Percentiles rank a stretch among this genome's conserved stretches.
Conservation (phyloP, 148 eudicot species). For the Suaeda aralocaspica region DNA sequence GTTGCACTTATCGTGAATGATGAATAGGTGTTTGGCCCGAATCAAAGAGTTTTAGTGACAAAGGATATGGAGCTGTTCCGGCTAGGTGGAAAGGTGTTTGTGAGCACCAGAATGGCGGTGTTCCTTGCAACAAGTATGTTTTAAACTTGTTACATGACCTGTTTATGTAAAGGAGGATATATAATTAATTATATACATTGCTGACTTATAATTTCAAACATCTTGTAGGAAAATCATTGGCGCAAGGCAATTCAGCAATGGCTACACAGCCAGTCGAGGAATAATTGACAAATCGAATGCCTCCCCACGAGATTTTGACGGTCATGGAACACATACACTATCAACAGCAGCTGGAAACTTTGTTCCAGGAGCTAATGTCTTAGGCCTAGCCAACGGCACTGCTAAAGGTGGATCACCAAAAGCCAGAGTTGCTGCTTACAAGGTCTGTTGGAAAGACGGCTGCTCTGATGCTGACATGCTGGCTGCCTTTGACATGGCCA, state of each 20-base stretch:
- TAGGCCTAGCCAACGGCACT: conserved; percentile 41
- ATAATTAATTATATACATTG: no score
- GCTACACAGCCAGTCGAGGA: conserved; percentile 13
- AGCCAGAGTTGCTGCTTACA: conserved; percentile 73
- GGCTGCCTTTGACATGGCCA: conserved; percentile 53
- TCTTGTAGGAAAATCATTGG: conserved; percentile 65
- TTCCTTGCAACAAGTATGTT: conserved; percentile 50
- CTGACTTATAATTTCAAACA: no score
- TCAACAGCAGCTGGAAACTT: conserved; percentile 70
- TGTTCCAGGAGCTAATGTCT: conserved; percentile 42
- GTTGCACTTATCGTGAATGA: background rate
- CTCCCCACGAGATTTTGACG: conserved; percentile 47
- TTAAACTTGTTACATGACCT: background rate
- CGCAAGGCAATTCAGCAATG: conserved; percentile 53
- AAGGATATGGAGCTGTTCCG: conserved; percentile 54
- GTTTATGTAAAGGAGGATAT: no score
- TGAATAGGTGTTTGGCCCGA: conserved; percentile 73
- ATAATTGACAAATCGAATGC: background rate
- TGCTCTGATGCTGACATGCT: conserved; percentile 55
- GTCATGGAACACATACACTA: conserved; percentile 76
- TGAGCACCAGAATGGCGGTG: conserved; percentile 18
- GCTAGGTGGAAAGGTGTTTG: conserved; percentile 67
- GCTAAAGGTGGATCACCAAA: conserved; percentile 76
- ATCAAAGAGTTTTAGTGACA: conserved; percentile 56
- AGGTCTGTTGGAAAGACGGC: conserved; percentile 47